Conservation (phyloP, 1,139 yeast species). For the Candida freyschussii region DNA sequence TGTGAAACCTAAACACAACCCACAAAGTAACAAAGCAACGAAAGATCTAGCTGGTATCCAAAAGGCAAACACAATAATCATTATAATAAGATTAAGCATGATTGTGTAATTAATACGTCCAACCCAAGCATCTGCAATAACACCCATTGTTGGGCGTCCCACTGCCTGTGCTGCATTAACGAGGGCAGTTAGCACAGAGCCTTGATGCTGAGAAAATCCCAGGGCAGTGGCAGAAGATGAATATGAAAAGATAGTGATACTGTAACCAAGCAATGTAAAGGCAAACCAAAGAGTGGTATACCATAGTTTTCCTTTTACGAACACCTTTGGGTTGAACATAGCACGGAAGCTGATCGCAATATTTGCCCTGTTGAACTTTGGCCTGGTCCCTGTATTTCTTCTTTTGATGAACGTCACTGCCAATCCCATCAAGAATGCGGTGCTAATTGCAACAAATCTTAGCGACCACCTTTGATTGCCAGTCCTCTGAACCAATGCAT, state of each 20-base stretch:
- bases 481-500: constrained; percentile 36
- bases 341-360: background rate
- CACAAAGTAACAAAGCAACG: constrained; percentile 45
- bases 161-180: constrained; percentile 58
- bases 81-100: constrained; percentile 23
- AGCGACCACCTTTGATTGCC: constrained; percentile 66
- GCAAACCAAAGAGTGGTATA: constrained; percentile 50
- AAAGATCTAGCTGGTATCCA: constrained; percentile 55
- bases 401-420: constrained; percentile 38
- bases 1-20: constrained; percentile 44
- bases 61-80: constrained; percentile 33
- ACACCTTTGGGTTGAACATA: constrained; percentile 3
- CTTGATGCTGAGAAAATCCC: constrained; percentile 51
- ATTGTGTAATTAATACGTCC: constrained; percentile 55
- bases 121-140: constrained; percentile 42
- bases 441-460: constrained; percentile 48
- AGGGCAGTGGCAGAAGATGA: constrained; percentile 56
- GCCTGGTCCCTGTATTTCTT: constrained; percentile 1
- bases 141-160: constrained; percentile 63
- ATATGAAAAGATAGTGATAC: constrained; percentile 53
- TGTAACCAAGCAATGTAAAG: constrained; percentile 50
- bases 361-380: background rate
- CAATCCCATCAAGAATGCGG: constrained; percentile 31
- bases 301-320: constrained; percentile 1
- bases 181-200: constrained; percentile 53